Evolutionary conservation across 768 basidiomycete species (phyloP).

Genomic region (Boletus insuetus): DNA sequence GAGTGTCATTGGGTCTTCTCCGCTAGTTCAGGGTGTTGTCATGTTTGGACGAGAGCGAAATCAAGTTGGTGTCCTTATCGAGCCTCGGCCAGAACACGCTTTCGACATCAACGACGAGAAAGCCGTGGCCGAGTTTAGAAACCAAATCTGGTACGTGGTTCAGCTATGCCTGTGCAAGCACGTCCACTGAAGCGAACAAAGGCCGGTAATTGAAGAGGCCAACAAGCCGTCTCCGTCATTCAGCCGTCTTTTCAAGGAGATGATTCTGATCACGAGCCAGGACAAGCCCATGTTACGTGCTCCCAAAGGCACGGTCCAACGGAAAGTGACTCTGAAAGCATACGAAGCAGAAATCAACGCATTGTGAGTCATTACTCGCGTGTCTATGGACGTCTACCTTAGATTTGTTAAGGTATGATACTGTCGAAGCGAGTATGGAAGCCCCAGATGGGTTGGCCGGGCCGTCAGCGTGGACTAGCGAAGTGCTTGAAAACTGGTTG

Average conservation of each 20-base stretch:
- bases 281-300: constrained; percentile 42
- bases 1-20: constrained; percentile 10
- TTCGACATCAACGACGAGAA: constrained; percentile 8
- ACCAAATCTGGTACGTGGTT: constrained; percentile 22
- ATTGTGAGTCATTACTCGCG: constrained; percentile 12
- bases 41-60: constrained; percentile 32
- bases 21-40: constrained; percentile 19
- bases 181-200: constrained; percentile 4
- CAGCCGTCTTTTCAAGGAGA: constrained; percentile 47
- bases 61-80: constrained; percentile 30
- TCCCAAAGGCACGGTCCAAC: constrained; percentile 27
- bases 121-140: constrained; percentile 12
- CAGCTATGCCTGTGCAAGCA: too few relatives aligned
- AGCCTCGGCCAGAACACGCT: constrained; percentile 18
- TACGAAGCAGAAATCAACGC: constrained; percentile 27
- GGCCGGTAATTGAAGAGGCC: constrained; percentile 40
- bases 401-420: background rate
- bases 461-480: background rate
- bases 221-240: constrained; percentile 38
- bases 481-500: constrained; percentile 10
- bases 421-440: background rate
- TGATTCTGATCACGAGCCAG: constrained; percentile 43
- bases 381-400: background rate
- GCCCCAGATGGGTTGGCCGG: background rate
- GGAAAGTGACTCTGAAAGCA: constrained; percentile 13